Percentiles rank a stretch among this genome's conserved stretches.
phyloP scores from a whole-genome alignment of 495 filamentous ascomycete species.

The Podospora sp. region DNA sequence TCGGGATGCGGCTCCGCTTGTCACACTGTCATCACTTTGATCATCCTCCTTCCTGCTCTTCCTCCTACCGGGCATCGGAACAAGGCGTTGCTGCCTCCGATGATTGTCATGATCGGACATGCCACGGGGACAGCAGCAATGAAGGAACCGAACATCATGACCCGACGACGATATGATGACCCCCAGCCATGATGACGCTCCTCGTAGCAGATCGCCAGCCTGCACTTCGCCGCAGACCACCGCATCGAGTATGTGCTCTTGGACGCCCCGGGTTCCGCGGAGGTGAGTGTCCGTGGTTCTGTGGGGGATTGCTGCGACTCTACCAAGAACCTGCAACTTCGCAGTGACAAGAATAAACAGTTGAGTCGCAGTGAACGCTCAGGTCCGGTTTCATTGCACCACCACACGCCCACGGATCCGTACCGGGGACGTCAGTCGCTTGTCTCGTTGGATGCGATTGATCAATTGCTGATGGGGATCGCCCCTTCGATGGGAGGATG shows the following conservation, averaged over 20 bases:
- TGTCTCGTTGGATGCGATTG: neutral
- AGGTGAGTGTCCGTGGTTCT: conserved; percentile 8
- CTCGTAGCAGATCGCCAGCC: neutral
- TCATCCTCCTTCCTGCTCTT: neutral
- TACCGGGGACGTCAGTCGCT: neutral
- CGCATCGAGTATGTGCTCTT: neutral
- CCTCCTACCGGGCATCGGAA: neutral
- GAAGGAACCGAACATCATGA: neutral
- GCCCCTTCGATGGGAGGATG: neutral
- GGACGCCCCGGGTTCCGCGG: conserved; percentile 2
- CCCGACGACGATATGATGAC: neutral
- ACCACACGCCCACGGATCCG: too few species aligned
- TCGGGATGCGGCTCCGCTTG: neutral
- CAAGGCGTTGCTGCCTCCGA: neutral
- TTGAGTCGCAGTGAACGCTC: neutral
- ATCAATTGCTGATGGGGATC: conserved; percentile 6
- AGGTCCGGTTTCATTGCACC: neutral
- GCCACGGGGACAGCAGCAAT: too few species aligned
- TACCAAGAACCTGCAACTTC: too few species aligned
- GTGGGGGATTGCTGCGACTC: neutral
- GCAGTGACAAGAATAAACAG: conserved; percentile 2
- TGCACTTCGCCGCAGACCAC: neutral
- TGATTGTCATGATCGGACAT: neutral
- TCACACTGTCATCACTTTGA: neutral
- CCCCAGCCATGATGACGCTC: neutral